Evolutionary conservation across 441 rosid species (phyloP), one percentile per base, ranked within the genome.

Genomic region (Gossypium laxum): DNA sequence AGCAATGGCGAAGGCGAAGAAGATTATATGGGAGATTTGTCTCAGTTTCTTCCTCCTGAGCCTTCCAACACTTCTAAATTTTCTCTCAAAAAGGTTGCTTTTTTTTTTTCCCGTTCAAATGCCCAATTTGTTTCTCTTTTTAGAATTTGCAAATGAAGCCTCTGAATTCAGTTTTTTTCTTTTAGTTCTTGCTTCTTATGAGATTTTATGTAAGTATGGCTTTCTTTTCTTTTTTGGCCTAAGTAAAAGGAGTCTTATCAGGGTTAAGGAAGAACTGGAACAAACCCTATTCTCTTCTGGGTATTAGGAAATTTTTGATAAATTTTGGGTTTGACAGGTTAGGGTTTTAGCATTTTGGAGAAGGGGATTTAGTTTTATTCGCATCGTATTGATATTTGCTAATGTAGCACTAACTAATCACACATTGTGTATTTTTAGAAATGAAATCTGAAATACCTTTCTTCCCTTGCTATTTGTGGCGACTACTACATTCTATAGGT

Each of bases 21-120:
- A 50, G 96, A 88, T 79, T 93, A 91, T 90, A 90, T 90, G 96
- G 97, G 90, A 21, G 96, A 91, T 77, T 84, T 94, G 17, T 87
- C 97, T 66, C 86, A 75, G 15, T 90, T 92, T 67, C 75, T 94
- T 68, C 89, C 93, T 57, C 81, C 84, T 0, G 88, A 86, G 50
- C 76, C 76, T 22, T 70, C 82, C 0, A 77, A 67, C 3, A 69
- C 85, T 21, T 64, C 91, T 4, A 86, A 81, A 48, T 12, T 64
- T 30, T 64, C 80, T 43, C 48, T 80, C 41, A 82, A 63, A 47
- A 85, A 79, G 91, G 92, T 84, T 68, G 7, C 47, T 0, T 43
- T 28, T 24, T 2, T 26, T 5, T 4, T 21, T 21, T 21, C 12
- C 6, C 58, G 28, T 32, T 60, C 38, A 28, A 22, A 32, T 52